A percentile compares a stretch with the other conserved stretches of the same genome.
phyloP scores from a whole-genome alignment of 345 rosid genomes.

The Eucalyptus cladocalyx region DNA sequence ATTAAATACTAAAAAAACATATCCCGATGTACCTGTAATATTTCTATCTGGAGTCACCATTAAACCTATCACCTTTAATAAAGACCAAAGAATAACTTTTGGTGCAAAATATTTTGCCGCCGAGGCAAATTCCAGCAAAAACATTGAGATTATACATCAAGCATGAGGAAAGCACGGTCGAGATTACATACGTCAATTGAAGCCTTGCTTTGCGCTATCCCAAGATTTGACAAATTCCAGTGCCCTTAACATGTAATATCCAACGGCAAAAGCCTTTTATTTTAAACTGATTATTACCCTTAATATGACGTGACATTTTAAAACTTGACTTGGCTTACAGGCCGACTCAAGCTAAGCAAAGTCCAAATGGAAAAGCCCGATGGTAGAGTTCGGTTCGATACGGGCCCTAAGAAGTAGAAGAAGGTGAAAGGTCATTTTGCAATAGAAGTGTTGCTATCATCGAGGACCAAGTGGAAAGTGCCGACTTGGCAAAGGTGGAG shows the following conservation, averaged over 20 bases:
- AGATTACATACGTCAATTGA: background rate
- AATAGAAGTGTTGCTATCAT: background rate
- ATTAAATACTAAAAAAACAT: background rate
- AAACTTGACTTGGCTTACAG: background rate
- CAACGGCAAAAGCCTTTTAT: background rate
- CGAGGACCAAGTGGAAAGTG: conserved; percentile 85
- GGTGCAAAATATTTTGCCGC: background rate
- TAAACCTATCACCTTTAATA: background rate
- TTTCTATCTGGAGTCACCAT: background rate
- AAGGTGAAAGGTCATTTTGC: too few relatives aligned
- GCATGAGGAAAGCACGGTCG: background rate
- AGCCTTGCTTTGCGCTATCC: background rate
- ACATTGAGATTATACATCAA: background rate
- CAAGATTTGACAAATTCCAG: background rate
- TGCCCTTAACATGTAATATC: background rate
- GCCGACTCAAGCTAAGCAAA: background rate
- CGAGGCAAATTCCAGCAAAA: background rate
- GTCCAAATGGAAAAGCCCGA: background rate
- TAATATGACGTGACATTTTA: background rate
- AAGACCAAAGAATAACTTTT: background rate
- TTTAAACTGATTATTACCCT: background rate
- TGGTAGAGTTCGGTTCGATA: background rate
- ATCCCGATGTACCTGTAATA: background rate
- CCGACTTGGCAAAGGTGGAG: conserved; percentile 70
- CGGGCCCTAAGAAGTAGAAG: background rate